phyloP scores from a whole-genome alignment of 768 basidiomycete genomes.

The Mycena metata region DNA sequence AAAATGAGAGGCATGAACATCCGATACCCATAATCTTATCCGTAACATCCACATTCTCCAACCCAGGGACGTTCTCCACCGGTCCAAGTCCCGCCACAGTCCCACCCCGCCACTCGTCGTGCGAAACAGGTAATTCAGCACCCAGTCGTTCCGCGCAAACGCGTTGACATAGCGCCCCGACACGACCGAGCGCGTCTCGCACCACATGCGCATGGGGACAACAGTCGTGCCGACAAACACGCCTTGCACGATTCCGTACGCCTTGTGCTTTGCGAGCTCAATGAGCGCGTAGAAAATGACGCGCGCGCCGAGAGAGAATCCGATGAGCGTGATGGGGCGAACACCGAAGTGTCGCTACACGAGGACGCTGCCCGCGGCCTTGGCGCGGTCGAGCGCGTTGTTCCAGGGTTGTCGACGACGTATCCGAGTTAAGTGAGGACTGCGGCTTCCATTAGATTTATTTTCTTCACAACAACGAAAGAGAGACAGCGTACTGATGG shows the following conservation, averaged over 20 bases:
- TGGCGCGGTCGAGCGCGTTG: slow-evolving; percentile 95
- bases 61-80: slow-evolving; percentile 83
- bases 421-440: slow-evolving; percentile 98
- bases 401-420: slow-evolving; percentile 99
- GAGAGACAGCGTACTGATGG: slow-evolving; percentile 79
- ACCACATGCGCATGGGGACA: slow-evolving; percentile 83
- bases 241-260: slow-evolving; percentile 95
- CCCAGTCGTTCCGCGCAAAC: slow-evolving; percentile 95
- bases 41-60: slow-evolving; percentile 98
- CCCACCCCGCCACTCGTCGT: slow-evolving; percentile 92
- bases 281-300: slow-evolving; percentile 98
- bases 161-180: slow-evolving; percentile 94
- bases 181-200: slow-evolving; percentile 85
- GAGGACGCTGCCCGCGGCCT: slow-evolving; percentile 91
- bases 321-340: slow-evolving; percentile 94
- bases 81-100: slow-evolving; percentile 95
- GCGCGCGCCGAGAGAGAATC: slow-evolving; percentile 95
- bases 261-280: slow-evolving; percentile 90
- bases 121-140: slow-evolving; percentile 96
- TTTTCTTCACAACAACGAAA: too few species aligned
- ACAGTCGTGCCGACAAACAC: slow-evolving; percentile 95
- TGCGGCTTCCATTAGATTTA: slow-evolving; percentile 45
- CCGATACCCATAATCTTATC: slow-evolving; percentile 94
- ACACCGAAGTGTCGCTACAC: slow-evolving; percentile 95
- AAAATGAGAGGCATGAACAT: slow-evolving; percentile 96